Base-by-base conservation (phyloP, 2,329 filamentous ascomycete species). In the Venturia aucupariae region DNA sequence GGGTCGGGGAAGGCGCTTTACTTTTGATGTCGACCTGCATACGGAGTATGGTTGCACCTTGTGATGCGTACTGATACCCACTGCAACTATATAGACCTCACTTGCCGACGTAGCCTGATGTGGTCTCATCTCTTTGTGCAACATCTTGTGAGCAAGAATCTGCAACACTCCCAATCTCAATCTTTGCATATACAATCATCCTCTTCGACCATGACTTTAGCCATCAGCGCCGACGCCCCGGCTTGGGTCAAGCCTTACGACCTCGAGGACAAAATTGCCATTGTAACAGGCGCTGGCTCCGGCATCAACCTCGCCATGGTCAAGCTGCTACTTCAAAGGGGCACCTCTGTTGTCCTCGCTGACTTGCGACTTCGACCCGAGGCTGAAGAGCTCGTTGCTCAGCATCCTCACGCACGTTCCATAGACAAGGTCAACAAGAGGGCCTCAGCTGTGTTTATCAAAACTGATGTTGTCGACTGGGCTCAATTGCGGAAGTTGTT, bases 301-400 rank as follows among this genome's bases (percentile, higher is more conserved):
- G 72, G 72, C 19, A 70, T 74, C 44, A 64, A 64, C 17, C 32
- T 60, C 32, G 65, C 65, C 38, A 66, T 63, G 24, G 63, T 61
- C 32, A 39, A 57, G 19, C 30, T 60, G 13, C 48, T 66, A 5
- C 63, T 54, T 6, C 69, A 74, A 13, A 78, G 81, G 0, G 80
- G 80, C 15, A 79, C 79, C 10, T 77, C 71, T 35, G 67, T 81
- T 60, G 80, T 75, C 68, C 39, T 62, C 24, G 61, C 42, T 13
- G 61, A 62, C 24, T 27, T 62, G 11, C 61, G 24, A 17, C 11
- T 30, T n/a, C n/a, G 38, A 27, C 38, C 38, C 15, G 42, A 51
- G 17, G 61, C 61, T 13, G 39, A 32, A 11, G 27, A 57, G 39
- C 30, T 61, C 51, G 39, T 61, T 17, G 51, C 51, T 32, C 35